Evolutionary conservation across 1,139 yeast genomes (phyloP).

Genomic region (Saccharomycopsis hybrid): DNA sequence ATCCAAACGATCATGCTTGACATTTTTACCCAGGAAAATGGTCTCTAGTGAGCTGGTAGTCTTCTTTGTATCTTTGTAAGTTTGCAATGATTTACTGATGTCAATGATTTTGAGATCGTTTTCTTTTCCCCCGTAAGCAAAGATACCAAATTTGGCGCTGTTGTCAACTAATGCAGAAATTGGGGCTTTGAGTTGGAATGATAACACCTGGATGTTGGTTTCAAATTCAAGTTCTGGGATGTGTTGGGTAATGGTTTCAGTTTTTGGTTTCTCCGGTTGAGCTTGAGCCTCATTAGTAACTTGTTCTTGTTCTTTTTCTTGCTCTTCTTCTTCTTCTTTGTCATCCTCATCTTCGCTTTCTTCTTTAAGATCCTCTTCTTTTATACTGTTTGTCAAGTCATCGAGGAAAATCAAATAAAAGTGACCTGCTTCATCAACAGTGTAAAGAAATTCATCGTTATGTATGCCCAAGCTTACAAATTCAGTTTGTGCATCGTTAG

Average conservation of each 20-base stretch:
- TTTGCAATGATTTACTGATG: constrained; percentile 29
- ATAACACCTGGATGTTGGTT: constrained; percentile 30
- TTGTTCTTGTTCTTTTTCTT: constrained; percentile 22
- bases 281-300: constrained; percentile 23
- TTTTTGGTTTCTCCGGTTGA: not conserved
- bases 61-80: constrained; percentile 3
- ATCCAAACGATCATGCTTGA: constrained; percentile 58
- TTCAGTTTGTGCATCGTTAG: not conserved
- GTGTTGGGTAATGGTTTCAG: constrained; percentile 20
- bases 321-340: constrained; percentile 20
- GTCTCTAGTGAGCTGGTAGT: constrained; percentile 20
- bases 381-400: constrained; percentile 7
- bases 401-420: constrained; percentile 35
- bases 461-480: constrained; percentile 26
- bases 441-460: constrained; percentile 26
- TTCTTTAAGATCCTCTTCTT: constrained; percentile 2
- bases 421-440: constrained; percentile 44
- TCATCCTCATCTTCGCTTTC: constrained; percentile 4
- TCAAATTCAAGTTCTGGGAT: constrained; percentile 30
- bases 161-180: constrained; percentile 42
- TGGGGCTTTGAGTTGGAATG: constrained; percentile 22
- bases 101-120: constrained; percentile 51
- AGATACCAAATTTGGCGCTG: constrained; percentile 39
- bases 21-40: constrained; percentile 57
- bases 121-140: constrained; percentile 74